These are phyloP conservation scores for Cutaneotrichosporon arboriforme DNA, from an alignment of 1,284 basidiomycete genomes.

Conservation along the genomic window DNA sequence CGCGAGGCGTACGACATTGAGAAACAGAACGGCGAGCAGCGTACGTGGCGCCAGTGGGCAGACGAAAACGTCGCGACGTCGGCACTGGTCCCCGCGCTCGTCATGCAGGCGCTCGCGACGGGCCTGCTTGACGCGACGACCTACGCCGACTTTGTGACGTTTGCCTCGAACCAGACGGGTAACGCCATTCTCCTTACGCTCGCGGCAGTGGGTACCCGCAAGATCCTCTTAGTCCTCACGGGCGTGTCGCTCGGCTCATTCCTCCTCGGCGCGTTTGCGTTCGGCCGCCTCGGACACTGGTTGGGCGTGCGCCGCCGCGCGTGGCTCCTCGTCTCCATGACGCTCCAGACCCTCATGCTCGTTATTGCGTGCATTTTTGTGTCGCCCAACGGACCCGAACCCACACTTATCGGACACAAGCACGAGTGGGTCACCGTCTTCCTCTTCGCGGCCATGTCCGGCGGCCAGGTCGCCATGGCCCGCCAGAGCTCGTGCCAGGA, in stretches of 20 bases:
- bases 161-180: slow-evolving; percentile 47
- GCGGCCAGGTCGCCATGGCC: slow-evolving; percentile 45
- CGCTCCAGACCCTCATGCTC: slow-evolving; percentile 28
- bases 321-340: slow-evolving; percentile 34
- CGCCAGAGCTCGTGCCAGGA: slow-evolving; percentile 34
- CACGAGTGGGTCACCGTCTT: slow-evolving; percentile 39
- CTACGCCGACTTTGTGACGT: slow-evolving; percentile 43
- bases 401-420: slow-evolving; percentile 19
- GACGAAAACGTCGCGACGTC: slow-evolving; percentile 25
- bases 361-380: slow-evolving; percentile 31
- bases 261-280: slow-evolving; percentile 32
- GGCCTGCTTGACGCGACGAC: slow-evolving; percentile 46
- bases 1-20: not conserved
- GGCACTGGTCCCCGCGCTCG: slow-evolving; percentile 29
- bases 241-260: slow-evolving; percentile 39
- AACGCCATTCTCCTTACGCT: slow-evolving; percentile 48
- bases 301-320: slow-evolving; percentile 30
- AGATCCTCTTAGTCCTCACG: slow-evolving; percentile 29
- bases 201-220: slow-evolving; percentile 27
- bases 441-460: slow-evolving; percentile 42
- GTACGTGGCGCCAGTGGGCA: slow-evolving; percentile 21
- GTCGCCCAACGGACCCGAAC: slow-evolving; percentile 25
- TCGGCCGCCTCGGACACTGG: slow-evolving; percentile 40
- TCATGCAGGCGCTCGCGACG: slow-evolving; percentile 37
- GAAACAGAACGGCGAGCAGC: not conserved